Evolutionary conservation across 2,329 filamentous ascomycete species (phyloP), one percentile per base, ranked within the genome.

Genomic region (Dissoconium aciculare): DNA sequence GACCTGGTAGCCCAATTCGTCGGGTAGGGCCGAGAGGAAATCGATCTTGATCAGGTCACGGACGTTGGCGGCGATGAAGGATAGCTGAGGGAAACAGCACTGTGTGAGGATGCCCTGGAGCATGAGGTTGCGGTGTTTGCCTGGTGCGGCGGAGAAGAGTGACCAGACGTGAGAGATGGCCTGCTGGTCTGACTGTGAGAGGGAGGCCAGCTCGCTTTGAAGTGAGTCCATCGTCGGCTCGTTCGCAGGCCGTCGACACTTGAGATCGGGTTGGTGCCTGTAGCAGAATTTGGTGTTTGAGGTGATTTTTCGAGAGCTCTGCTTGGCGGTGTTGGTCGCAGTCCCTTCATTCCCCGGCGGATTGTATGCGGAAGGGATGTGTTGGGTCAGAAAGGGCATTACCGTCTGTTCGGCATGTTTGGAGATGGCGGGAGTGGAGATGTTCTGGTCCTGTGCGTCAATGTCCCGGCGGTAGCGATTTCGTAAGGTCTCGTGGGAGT

Each of bases 161-260:
- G 87, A 92, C 89, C 89, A 98, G 33, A 95, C 85, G 49, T 94
- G 87, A 17, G 85, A 83, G 47, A 98, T 94, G 50, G 81, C 85
- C 58, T 94, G 83, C 57, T 93, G 84, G 53, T 98, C 89, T 41
- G 71, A 74, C 39, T 78, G 71, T 4, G 84, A 78, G 17, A 94
- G 69, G 27, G 70, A 74, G 45, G 87, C 79, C 31, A 95, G 71
- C 55, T 89, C 79, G 49, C 74, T 76, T 54, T 98, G 89, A 39
- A 98, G 71, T 52, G 85, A 77, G 45, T 87, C 82, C 89, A 98
- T 98, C 40, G 89, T 89, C 27, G 78, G 78, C 59, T 95, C 89
- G 59, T 95, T 85, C 35, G 84, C 85, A 39, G 91, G 83, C 37
- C 84, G 74, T 38, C 85, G 70, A 59, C 89, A 98, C 59, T 94